A percentile compares a stretch with the other conserved stretches of the same genome.
Evolutionary conservation across 768 basidiomycete genomes (phyloP).

Genomic region (Baorangia bicolor): DNA sequence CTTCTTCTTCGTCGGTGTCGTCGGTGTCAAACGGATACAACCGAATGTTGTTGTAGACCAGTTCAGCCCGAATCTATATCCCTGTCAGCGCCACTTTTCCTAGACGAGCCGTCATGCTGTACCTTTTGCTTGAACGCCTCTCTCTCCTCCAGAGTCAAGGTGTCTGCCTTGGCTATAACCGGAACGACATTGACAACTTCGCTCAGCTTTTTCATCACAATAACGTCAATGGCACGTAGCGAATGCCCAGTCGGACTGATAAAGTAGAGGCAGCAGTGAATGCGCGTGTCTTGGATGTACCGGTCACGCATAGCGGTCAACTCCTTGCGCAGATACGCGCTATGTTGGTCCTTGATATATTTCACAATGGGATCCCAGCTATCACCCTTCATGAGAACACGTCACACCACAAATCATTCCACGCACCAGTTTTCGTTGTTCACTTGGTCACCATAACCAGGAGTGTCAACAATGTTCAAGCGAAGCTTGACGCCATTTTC

Average conservation of each 20-base stretch:
- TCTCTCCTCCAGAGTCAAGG: conserved; percentile 90
- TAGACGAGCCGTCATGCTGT: conserved; percentile 8
- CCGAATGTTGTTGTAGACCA: conserved; percentile 88
- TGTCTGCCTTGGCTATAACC: conserved; percentile 98
- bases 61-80: conserved; percentile 84
- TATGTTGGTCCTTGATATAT: conserved; percentile 99
- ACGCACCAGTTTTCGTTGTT: conserved; percentile 97
- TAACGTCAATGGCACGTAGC: conserved; percentile 93
- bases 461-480: conserved; percentile 98
- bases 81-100: conserved; percentile 10
- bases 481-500: conserved; percentile 95
- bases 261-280: conserved; percentile 98
- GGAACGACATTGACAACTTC: conserved; percentile 99
- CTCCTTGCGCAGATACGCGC: conserved; percentile 97
- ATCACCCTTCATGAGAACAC: conserved; percentile 5
- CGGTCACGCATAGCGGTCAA: conserved; percentile 98
- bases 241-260: conserved; percentile 99
- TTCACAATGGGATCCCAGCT: conserved; percentile 99
- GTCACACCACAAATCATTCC: background rate
- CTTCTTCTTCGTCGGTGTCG: conserved; percentile 91
- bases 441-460: conserved; percentile 97
- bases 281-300: conserved; percentile 96
- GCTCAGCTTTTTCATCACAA: conserved; percentile 98
- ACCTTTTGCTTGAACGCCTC: conserved; percentile 92
- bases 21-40: conserved; percentile 97